Evolutionary conservation across 2,329 filamentous ascomycete species (phyloP).

Genomic region (Fusarium illudens): DNA sequence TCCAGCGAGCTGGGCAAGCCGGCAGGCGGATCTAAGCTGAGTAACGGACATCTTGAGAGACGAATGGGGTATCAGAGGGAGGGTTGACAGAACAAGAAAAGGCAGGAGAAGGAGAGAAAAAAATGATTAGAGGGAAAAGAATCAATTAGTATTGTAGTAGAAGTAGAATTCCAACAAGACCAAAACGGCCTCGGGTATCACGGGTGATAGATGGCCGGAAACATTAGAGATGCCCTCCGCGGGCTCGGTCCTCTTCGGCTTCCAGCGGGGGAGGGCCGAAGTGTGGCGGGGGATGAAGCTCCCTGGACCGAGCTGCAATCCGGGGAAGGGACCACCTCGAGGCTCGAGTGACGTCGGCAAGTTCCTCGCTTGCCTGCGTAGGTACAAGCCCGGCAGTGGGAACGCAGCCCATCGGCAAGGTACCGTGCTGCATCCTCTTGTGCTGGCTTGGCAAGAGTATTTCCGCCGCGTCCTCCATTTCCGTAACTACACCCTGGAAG

Average conservation of each 20-base stretch:
- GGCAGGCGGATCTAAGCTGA: conserved; percentile 48
- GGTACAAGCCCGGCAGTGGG: conserved; percentile 6
- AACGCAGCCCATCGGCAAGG: not conserved
- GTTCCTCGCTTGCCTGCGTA: not conserved
- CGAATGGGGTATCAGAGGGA: conserved; percentile 14
- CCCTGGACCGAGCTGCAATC: conserved; percentile 37
- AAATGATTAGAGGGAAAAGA: not conserved
- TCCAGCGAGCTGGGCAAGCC: conserved; percentile 48
- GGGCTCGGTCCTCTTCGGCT: conserved; percentile 53
- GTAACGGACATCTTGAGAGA: conserved; percentile 28
- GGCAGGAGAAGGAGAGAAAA: not conserved
- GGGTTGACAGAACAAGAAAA: conserved; percentile 4
- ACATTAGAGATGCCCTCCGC: conserved; percentile 15
- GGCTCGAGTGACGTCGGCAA: conserved; percentile 28
- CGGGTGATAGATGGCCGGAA: not conserved
- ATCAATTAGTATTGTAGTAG: conserved; percentile 5
- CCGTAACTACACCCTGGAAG: not conserved
- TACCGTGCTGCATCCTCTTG: not conserved
- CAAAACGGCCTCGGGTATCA: conserved; percentile 35
- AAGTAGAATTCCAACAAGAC: not conserved
- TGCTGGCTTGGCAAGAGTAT: not conserved
- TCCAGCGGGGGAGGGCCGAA: conserved; percentile 44
- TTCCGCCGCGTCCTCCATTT: not conserved
- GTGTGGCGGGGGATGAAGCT: conserved; percentile 34
- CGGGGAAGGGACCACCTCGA: conserved; percentile 5